phyloP scores from a whole-genome alignment of 495 filamentous ascomycete species.

The Neurospora intermedia region DNA sequence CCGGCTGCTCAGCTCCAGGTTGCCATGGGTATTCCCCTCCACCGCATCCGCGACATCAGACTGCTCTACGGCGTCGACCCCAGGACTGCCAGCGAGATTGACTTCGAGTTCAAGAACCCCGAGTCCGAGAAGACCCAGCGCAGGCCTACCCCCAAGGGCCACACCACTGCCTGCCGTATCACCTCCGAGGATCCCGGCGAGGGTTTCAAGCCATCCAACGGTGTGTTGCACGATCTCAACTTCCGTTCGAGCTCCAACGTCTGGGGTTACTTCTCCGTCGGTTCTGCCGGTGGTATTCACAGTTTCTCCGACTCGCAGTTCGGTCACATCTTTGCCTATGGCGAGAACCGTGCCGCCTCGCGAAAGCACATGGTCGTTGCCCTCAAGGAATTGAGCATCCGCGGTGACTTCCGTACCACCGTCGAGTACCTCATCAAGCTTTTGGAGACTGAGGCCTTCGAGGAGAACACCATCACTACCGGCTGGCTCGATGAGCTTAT shows the following conservation, averaged over 20 bases:
- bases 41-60: conserved; percentile 91
- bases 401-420: conserved; percentile 96
- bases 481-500: conserved; percentile 99
- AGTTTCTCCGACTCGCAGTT: conserved; percentile 99
- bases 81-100: conserved; percentile 72
- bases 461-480: conserved; percentile 98
- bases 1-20: conserved; percentile 96
- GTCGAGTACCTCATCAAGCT: conserved; percentile 99
- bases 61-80: conserved; percentile 95
- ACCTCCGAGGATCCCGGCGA: conserved; percentile 98
- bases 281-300: conserved; percentile 92
- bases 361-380: conserved; percentile 99
- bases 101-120: conserved; percentile 89
- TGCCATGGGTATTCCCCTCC: conserved; percentile 95
- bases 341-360: conserved; percentile 90
- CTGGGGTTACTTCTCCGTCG: conserved; percentile 99
- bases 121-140: conserved; percentile 78
- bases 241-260: conserved; percentile 98
- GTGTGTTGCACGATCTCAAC: conserved; percentile 98
- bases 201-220: conserved; percentile 98
- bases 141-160: conserved; percentile 83
- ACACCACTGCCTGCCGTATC: conserved; percentile 97
- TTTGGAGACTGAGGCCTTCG: conserved; percentile 94
- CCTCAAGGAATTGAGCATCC: conserved; percentile 97
- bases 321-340: conserved; percentile 98